A percentile compares a stretch with the other conserved stretches of the same genome.
Conservation (phyloP, 257 asterid species). For the Voacanga thouarsii region DNA sequence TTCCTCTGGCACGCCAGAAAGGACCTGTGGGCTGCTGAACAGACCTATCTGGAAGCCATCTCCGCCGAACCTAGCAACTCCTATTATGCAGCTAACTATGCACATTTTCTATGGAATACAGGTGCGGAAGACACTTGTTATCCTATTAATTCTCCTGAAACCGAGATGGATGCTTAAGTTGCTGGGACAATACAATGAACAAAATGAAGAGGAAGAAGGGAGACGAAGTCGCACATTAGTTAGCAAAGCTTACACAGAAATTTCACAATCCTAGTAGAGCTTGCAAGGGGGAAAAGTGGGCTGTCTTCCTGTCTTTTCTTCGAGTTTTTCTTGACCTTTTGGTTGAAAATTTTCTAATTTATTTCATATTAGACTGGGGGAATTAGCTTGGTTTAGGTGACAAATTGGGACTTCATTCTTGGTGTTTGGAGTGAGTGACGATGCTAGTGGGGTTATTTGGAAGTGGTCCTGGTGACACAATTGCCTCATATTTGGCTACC, state of each 20-base stretch:
- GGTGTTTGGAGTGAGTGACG: conserved; percentile 10
- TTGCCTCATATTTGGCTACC: not conserved
- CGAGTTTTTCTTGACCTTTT: conserved; percentile 9
- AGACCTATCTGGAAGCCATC: conserved; percentile 74
- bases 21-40: conserved; percentile 88
- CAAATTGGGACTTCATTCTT: conserved; percentile 10
- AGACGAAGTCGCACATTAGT: not conserved
- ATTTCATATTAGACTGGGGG: not conserved
- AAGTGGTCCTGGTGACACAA: not conserved
- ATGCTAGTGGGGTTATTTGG: not conserved
- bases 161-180: conserved; percentile 26
- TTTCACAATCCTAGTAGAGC: not conserved
- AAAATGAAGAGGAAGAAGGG: not conserved
- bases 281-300: conserved; percentile 1
- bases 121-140: conserved; percentile 99
- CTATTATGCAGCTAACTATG: conserved; percentile 76
- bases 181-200: not conserved
- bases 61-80: conserved; percentile 66
- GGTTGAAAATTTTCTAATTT: not conserved
- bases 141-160: conserved; percentile 51
- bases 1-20: conserved; percentile 83
- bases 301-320: conserved; percentile 12
- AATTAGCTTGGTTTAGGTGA: conserved; percentile 8
- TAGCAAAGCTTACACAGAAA: not conserved
- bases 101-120: conserved; percentile 88